Evolutionary conservation across 345 rosid genomes (phyloP), one percentile per base, ranked within the genome.

Genomic region (Hevea brasiliensis): DNA sequence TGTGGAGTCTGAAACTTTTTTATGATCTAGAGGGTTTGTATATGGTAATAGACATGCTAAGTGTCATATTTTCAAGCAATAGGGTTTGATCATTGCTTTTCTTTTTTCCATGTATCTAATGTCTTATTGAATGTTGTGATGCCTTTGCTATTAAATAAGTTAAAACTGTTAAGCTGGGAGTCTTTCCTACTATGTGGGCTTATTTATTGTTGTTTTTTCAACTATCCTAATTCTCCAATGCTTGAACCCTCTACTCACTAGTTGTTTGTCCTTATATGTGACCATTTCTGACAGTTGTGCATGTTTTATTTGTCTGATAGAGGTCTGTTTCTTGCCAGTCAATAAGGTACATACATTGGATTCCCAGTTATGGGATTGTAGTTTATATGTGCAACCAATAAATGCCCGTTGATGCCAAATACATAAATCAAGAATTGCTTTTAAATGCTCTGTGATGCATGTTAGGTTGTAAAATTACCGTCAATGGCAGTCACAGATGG

Each of bases 401-500:
- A 4, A 32, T 32, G 37, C 2, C 4, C 37, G 3, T 32, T 32
- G 37, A 32, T 32, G 37, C 4, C 37, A 32, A 32, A 32, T 32
- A 32, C 37, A 32, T 32, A 32, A 32, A 32, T 32, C 37, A 32
- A 32, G 37, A 32, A 32, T 32, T 32, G 37, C 37, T 32, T 32
- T 32, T 32, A 32, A 32, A 32, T 32, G 37, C 37, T 32, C 37
- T 32, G 37, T 4, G 37, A n/a, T 32, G 37, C 37, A 32, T 32
- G 37, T 32, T 32, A 20, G 18, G 72, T 80, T 78, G 50, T 74
- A 80, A 77, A 24, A 37, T 67, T 82, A 29, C 72, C 44, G 74
- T 72, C 37, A 77, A 94, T 94, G 98, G 93, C 90, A 0, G 86
- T 86, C 62, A 72, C 92, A 35, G 90, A 87, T 74, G 78, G 85